phyloP scores from a whole-genome alignment of 441 rosid genomes.

The Pelargonium australe region DNA sequence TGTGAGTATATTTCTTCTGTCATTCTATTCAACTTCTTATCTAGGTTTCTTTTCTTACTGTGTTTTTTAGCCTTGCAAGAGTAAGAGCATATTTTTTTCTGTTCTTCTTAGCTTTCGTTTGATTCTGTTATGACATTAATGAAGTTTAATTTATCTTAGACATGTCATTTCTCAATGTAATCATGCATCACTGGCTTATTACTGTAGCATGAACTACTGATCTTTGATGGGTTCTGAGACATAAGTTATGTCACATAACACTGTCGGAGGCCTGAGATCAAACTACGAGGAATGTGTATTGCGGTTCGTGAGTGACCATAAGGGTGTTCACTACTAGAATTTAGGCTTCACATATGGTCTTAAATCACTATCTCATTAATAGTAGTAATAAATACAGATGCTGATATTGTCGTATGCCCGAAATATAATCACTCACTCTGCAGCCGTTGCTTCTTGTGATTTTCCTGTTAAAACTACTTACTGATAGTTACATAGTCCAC shows the following conservation, averaged over 20 bases:
- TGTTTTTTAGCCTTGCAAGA: not conserved
- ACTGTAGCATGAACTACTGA: no score
- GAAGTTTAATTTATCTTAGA: not conserved
- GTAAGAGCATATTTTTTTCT: not conserved
- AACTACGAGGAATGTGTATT: no score
- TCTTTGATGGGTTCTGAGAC: not conserved
- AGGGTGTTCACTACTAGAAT: not conserved
- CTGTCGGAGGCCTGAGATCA: not conserved
- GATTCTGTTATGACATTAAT: not conserved
- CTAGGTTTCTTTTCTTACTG: slow-evolving; percentile 1
- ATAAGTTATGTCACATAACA: not conserved
- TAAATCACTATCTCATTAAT: not conserved
- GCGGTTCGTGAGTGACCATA: no score
- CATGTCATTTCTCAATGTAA: not conserved
- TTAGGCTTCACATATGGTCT: not conserved
- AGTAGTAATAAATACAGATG: not conserved
- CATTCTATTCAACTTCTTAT: not conserved
- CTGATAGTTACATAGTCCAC: not conserved
- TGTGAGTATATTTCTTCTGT: slow-evolving; percentile 42
- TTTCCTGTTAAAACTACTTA: not conserved
- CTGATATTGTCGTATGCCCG: no score
- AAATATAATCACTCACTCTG: not conserved
- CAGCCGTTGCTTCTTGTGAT: not conserved
- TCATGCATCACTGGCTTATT: not conserved
- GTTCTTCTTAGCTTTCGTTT: not conserved